Conservation (phyloP, 441 rosid genomes). For the Pelargonium cotyledonis region DNA sequence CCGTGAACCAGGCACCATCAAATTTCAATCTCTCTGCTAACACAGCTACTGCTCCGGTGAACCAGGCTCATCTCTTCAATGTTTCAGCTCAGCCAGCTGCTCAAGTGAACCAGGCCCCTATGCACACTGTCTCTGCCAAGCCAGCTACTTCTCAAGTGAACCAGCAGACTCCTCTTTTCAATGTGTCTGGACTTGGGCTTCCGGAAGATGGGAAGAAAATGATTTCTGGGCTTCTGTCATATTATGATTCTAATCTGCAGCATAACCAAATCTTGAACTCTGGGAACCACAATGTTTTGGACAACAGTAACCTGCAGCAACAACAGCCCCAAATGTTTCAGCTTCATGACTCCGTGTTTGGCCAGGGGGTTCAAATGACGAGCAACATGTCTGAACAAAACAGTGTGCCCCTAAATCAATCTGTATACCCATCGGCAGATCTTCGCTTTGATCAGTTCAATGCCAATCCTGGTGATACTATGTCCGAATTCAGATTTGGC, state of each 20-base stretch:
- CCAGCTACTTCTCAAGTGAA: conserved; percentile 27
- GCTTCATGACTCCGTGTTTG: conserved; percentile 40
- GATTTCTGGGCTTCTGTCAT: conserved; percentile 71
- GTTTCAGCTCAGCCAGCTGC: conserved; percentile 27
- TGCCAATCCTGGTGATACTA: conserved; percentile 15
- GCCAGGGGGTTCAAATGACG: conserved; percentile 40
- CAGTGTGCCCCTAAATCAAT: conserved; percentile 38
- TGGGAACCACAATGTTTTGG: conserved; percentile 25
- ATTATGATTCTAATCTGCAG: conserved; percentile 53
- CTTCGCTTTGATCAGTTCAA: conserved; percentile 37
- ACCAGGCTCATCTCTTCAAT: no score
- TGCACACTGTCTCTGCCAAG: conserved; percentile 9
- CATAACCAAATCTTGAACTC: conserved; percentile 33
- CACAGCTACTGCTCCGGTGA: no score
- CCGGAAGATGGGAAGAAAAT: conserved; percentile 86
- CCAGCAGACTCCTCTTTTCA: conserved; percentile 34
- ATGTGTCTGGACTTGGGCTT: conserved; percentile 55
- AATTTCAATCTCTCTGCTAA: conserved; percentile 33
- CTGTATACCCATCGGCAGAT: conserved; percentile 32
- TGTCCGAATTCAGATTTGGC: conserved; percentile 36
- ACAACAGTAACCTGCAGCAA: conserved; percentile 30
- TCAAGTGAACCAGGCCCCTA: neutral
- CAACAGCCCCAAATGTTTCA: conserved; percentile 36
- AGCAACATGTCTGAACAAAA: conserved; percentile 48
- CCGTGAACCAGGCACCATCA: conserved; percentile 55